Evolutionary conservation across 164 flowering plant genomes (phyloP).

Genomic region (Vitis riparia): DNA sequence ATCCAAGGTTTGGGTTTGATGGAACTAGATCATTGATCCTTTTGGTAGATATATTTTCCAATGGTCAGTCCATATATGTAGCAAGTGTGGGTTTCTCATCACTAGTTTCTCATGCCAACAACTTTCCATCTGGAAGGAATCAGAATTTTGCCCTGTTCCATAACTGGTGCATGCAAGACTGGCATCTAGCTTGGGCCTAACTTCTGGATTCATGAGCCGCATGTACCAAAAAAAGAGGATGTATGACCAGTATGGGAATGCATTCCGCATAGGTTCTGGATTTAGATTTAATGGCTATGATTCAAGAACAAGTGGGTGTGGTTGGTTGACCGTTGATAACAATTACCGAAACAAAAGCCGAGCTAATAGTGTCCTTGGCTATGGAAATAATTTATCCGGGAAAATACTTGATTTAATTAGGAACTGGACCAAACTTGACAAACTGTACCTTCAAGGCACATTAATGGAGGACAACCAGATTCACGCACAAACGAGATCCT

Average conservation of each 20-base stretch:
- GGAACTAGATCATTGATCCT: conserved; percentile 12
- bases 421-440: too few species aligned
- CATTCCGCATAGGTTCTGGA: conserved; percentile 28
- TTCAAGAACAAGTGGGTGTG: conserved; percentile 41
- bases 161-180: conserved; percentile 34
- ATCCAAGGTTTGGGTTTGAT: too few species aligned
- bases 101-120: conserved; percentile 14
- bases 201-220: conserved; percentile 39
- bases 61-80: conserved; percentile 34
- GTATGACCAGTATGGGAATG: conserved; percentile 43
- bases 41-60: conserved; percentile 46
- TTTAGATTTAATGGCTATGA: conserved; percentile 42
- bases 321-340: conserved; percentile 46
- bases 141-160: conserved; percentile 38
- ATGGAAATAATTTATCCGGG: conserved; percentile 13
- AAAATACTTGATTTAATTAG: too few species aligned
- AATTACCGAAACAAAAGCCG: conserved; percentile 47
- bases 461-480: too few species aligned
- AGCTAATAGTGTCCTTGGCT: conserved; percentile 20
- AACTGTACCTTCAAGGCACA: too few species aligned
- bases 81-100: conserved; percentile 29
- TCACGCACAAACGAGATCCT: too few species aligned
- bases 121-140: conserved; percentile 30
- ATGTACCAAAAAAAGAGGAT: conserved; percentile 42
- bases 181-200: conserved; percentile 20